Base-by-base conservation (phyloP, 176 grass and related monocot genomes). In the Oryza rufipogon region DNA sequence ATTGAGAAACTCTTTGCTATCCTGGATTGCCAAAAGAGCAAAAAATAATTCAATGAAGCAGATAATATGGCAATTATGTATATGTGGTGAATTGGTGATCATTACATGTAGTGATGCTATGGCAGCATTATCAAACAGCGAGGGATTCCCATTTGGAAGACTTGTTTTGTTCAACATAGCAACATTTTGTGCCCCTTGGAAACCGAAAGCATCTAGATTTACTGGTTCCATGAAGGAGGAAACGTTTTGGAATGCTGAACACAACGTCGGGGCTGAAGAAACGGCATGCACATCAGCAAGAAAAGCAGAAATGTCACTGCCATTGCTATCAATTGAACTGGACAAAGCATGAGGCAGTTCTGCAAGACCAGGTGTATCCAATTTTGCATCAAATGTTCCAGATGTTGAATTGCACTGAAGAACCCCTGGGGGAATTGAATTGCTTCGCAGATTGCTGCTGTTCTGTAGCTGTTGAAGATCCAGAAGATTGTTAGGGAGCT, bases 241-340 rank as follows among this genome's bases (percentile, higher is more conserved):
- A 28, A 20, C 64, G 22, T 83, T 91, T 46, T 83, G 75, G 41
- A 84, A 91, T 84, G 89, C 70, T 32, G 89, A 79, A 75, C 84
- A 84, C 30, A 90, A 61, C 75, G 75, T 64, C 2, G 80, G 38
- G 3, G 76, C 75, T 56, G 85, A 91, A 75, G 89, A 91, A 80
- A 91, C 85, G 71, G 80, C 85, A 54, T 91, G 85, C 22, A 87
- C 80, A 84, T 91, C 89, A 80, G 85, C 65, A 32, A 91, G 75
- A 70, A 91, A 91, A 65, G 75, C 68, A 19, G 89, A 84, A 87
- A 87, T 78, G 52, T 87, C 89, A 87, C 89, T 87, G 39, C 76
- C 75, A 70, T 87, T 87, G 78, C 85, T 87, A 42, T 91, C 89
- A 84, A 87, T 91, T 80, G 89, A 91, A 84, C 89, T 91, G 11